These are phyloP conservation scores for Sarocladium brachiariae DNA, from an alignment of 2,329 filamentous ascomycete genomes.

Conservation along the genomic window DNA sequence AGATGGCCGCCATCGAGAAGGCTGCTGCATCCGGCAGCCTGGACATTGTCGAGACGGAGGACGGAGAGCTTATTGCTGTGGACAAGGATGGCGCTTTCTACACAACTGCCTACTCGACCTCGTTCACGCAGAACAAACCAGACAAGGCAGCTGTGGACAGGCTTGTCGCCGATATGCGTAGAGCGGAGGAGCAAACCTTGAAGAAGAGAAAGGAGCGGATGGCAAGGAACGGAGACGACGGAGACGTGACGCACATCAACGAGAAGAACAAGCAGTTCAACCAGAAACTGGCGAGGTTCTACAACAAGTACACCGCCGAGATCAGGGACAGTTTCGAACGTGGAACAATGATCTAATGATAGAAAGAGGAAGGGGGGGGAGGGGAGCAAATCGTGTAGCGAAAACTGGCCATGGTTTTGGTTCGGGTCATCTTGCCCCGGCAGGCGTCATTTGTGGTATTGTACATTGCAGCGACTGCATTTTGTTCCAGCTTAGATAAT, in stretches of 20 bases:
- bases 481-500: conserved; percentile 9
- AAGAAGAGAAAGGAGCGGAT: conserved; percentile 81
- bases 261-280: conserved; percentile 99
- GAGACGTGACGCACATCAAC: conserved; percentile 97
- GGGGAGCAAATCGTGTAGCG: too few species aligned
- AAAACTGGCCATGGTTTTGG: too few species aligned
- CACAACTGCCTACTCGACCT: conserved; percentile 74
- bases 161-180: conserved; percentile 76
- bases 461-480: conserved; percentile 26
- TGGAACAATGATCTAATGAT: conserved; percentile 79
- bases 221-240: conserved; percentile 72
- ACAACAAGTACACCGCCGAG: conserved; percentile 97
- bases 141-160: conserved; percentile 82
- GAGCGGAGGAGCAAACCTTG: conserved; percentile 78
- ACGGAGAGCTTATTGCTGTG: conserved; percentile 88
- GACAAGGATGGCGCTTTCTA: conserved; percentile 90
- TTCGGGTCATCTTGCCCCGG: too few species aligned
- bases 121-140: conserved; percentile 79
- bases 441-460: conserved; percentile 3
- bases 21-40: conserved; percentile 79
- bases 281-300: conserved; percentile 90
- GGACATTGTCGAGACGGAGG: conserved; percentile 91
- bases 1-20: conserved; percentile 75
- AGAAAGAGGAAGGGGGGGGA: too few species aligned
- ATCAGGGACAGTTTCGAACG: conserved; percentile 97